These are phyloP conservation scores for Fomitopsis betulina DNA, from an alignment of 1,284 basidiomycete genomes.

Conservation along the genomic window DNA sequence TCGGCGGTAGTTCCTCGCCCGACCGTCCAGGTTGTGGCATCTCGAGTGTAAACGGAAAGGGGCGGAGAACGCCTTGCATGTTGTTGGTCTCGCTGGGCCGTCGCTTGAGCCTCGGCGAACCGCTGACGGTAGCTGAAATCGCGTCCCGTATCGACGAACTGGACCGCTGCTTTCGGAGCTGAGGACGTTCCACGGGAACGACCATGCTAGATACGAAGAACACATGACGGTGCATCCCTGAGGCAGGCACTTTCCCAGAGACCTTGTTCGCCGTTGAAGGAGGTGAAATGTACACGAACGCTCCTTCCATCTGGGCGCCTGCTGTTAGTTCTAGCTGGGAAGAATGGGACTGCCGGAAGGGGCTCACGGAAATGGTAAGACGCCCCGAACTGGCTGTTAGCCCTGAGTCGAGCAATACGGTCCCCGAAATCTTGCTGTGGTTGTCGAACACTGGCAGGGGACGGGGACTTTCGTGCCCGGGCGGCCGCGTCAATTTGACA, in stretches of 20 bases:
- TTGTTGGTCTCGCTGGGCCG: conserved; percentile 21
- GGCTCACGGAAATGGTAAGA: conserved; percentile 51
- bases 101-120: conserved; percentile 26
- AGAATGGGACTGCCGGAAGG: too few species aligned
- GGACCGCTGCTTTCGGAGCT: conserved; percentile 31
- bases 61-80: conserved; percentile 25
- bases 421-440: conserved; percentile 55
- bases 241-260: conserved; percentile 18
- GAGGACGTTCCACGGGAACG: conserved; percentile 36
- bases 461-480: conserved; percentile 30
- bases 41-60: conserved; percentile 54
- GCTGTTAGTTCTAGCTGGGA: background rate
- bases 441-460: conserved; percentile 56
- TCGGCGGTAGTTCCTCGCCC: conserved; percentile 58
- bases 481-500: conserved; percentile 41
- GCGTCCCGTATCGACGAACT: conserved; percentile 45
- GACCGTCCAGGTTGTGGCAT: conserved; percentile 44
- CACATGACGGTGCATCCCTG: conserved; percentile 42
- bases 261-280: conserved; percentile 25
- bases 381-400: conserved; percentile 45
- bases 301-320: conserved; percentile 51
- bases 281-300: conserved; percentile 48
- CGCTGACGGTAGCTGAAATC: conserved; percentile 33
- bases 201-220: conserved; percentile 52
- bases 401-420: conserved; percentile 47